A percentile compares a stretch with the other conserved stretches of the same genome.
Conservation (phyloP, 257 asterid species). For the Plantago major region DNA sequence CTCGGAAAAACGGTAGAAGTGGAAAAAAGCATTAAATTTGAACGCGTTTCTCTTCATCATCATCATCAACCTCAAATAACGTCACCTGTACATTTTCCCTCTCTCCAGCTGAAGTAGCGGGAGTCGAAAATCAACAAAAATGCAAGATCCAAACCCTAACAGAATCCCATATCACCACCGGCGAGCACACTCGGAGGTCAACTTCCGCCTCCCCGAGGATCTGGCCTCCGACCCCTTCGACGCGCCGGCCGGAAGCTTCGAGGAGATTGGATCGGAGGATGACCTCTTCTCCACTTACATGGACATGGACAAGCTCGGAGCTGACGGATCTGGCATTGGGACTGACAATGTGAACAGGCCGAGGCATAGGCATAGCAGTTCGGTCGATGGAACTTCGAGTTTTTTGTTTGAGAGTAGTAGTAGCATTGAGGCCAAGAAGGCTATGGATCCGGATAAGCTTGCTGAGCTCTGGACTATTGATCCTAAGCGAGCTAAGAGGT, state of each 20-base stretch:
- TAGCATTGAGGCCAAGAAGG: slow-evolving; percentile 85
- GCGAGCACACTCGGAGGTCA: slow-evolving; percentile 90
- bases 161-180: slow-evolving; percentile 60
- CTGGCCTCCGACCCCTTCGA: slow-evolving; percentile 17
- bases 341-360: slow-evolving; percentile 34
- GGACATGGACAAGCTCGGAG: slow-evolving; percentile 59
- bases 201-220: slow-evolving; percentile 77
- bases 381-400: slow-evolving; percentile 63
- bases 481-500: slow-evolving; percentile 98
- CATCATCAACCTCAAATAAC: slow-evolving; percentile 20
- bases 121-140: slow-evolving; percentile 29
- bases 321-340: slow-evolving; percentile 31
- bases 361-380: slow-evolving; percentile 60
- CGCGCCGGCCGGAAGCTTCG: slow-evolving; percentile 37
- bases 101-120: no score
- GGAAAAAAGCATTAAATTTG: slow-evolving; percentile 2
- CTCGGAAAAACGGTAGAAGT: background rate
- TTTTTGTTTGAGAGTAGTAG: slow-evolving; percentile 42
- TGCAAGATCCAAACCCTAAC: slow-evolving; percentile 83
- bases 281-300: slow-evolving; percentile 59
- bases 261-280: slow-evolving; percentile 49
- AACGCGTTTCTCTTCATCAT: slow-evolving; percentile 15
- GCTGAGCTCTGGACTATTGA: slow-evolving; percentile 94
- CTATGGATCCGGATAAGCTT: slow-evolving; percentile 96
- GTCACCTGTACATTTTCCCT: background rate